phyloP scores from a whole-genome alignment of 805 yeast species.

The Schwanniomyces polymorphus region DNA sequence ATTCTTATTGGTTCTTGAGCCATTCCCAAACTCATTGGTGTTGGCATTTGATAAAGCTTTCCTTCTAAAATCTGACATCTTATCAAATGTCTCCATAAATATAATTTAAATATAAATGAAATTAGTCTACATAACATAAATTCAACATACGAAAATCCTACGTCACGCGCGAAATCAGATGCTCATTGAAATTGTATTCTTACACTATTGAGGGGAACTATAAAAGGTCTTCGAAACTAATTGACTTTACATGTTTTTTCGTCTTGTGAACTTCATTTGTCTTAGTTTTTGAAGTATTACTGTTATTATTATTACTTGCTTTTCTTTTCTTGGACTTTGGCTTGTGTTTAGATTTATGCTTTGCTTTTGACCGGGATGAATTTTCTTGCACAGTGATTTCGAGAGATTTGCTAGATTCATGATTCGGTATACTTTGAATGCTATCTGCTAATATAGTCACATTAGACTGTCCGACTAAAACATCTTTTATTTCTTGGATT shows the following conservation, averaged over 20 bases:
- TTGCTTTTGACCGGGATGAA: not conserved
- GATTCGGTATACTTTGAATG: not conserved
- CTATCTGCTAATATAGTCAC: not conserved
- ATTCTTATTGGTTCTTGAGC: constrained; percentile 13
- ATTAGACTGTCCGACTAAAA: not conserved
- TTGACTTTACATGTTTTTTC: constrained; percentile 16
- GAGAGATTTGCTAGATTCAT: not conserved
- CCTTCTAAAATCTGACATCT: constrained; percentile 11
- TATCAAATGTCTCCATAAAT: not conserved
- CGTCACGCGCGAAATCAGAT: constrained; percentile 4
- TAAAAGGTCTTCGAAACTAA: constrained; percentile 16
- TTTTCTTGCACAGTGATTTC: not conserved
- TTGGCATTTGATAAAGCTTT: constrained; percentile 17
- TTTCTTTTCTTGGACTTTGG: not conserved
- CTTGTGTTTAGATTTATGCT: constrained; percentile 4
- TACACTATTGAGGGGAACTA: constrained; percentile 1
- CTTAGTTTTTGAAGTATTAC: not conserved
- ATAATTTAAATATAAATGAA: not conserved
- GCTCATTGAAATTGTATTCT: not conserved
- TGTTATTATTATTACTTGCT: not conserved
- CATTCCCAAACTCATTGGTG: constrained; percentile 9
- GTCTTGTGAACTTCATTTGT: not conserved
- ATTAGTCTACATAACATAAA: not conserved
- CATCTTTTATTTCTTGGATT: not conserved
- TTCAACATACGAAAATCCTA: not conserved